These are phyloP conservation scores for Graphilbum fragrans DNA, from an alignment of 2,329 filamentous ascomycete species.

Conservation along the genomic window DNA sequence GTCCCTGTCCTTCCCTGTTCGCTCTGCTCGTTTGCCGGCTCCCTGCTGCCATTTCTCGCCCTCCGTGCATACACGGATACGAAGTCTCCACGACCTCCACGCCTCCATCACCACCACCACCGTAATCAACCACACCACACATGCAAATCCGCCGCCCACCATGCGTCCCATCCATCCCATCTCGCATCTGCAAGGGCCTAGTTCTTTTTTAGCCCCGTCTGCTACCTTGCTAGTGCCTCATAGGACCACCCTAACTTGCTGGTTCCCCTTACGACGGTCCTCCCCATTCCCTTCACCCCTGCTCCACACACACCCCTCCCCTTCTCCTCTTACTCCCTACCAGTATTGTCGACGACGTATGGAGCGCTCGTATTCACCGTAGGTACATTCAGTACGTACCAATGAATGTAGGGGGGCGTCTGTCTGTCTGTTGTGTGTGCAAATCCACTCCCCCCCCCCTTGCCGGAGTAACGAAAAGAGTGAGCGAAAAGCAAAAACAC, in stretches of 20 bases:
- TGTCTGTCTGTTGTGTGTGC: neutral
- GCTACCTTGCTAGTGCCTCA: neutral
- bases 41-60: no score
- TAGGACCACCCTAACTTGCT: no score
- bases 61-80: no score
- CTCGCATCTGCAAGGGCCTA: slow-evolving; percentile 1
- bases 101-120: neutral
- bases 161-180: slow-evolving; percentile 5
- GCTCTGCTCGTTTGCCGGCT: neutral
- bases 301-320: neutral
- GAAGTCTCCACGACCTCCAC: neutral
- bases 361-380: no score
- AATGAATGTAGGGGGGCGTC: no score
- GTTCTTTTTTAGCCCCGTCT: neutral
- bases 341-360: no score
- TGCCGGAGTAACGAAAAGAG: neutral
- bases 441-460: neutral
- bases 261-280: neutral
- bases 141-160: neutral
- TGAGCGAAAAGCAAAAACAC: neutral
- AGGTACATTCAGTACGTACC: no score
- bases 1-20: neutral
- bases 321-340: neutral
- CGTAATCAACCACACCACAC: neutral
- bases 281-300: neutral